Percentiles rank a stretch among this genome's conserved stretches.
phyloP scores from a whole-genome alignment of 306 rosid genomes.

The Vigna hirtella region DNA sequence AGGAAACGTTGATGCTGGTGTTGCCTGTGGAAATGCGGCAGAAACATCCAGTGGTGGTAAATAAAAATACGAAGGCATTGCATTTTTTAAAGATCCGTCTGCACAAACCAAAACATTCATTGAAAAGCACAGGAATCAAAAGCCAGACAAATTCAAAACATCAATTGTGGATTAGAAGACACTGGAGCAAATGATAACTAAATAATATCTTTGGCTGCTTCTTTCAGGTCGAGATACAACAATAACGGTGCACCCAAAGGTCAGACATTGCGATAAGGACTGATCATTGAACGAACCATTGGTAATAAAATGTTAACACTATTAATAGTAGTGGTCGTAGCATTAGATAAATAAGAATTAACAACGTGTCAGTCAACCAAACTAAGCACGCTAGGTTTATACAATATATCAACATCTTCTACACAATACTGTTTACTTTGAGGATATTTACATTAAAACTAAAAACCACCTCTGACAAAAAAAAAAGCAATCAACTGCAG shows the following conservation, averaged over 20 bases:
- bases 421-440: neutral
- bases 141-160: neutral
- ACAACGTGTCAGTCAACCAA: conserved; percentile 7
- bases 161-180: conserved; percentile 3
- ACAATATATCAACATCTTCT: neutral
- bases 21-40: conserved; percentile 71
- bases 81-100: conserved; percentile 53
- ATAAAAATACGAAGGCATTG: conserved; percentile 58
- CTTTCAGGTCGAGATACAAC: no score
- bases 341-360: conserved; percentile 11
- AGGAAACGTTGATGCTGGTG: conserved; percentile 50
- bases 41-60: conserved; percentile 72
- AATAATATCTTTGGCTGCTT: neutral
- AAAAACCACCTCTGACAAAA: neutral
- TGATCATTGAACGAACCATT: conserved; percentile 5
- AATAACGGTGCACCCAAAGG: no score
- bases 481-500: neutral
- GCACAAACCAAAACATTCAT: conserved; percentile 32
- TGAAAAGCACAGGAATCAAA: neutral
- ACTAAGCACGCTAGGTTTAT: neutral
- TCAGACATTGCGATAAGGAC: neutral
- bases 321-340: neutral
- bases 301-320: neutral
- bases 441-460: neutral
- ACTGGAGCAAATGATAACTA: neutral